Base-by-base conservation (phyloP, 345 rosid species). In the Odontarrhena argentea region DNA sequence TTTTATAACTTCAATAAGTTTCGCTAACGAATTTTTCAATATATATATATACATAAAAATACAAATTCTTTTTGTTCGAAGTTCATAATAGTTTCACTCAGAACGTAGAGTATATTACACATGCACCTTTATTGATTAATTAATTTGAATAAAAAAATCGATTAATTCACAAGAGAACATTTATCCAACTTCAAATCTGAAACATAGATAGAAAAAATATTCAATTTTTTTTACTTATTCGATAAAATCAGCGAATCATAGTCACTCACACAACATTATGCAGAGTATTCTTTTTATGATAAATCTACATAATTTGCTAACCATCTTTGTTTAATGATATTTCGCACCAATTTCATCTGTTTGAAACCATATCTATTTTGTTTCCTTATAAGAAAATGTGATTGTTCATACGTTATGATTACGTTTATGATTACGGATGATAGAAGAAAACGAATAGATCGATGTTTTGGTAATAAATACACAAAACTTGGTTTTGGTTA, bases 101-200 rank as follows among this genome's bases (percentile, higher is more conserved):
- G 22, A 18, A 18, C 22, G 22, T 18, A 18, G 22, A 18, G 22
- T 18, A 18, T 28, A 28, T 50, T 44, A 60, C 26, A 8, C 42
- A 43, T 2, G 63, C 14, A 60, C 15, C 52, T 69, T 36, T 9
- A 8, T 15, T 26, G 37, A 51, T 52, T 53, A 70, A 46, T 25
- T 14, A 11, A 5, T 28, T 53, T 53, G 55, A 69, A 70, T 61
- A 34, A 68, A 58, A 55, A 41, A 63, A 54, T 71, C 55, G 49
- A 11, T 38, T 36, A 25, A 26, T 55, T 47, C 14, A 3, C 14
- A 46, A 63, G 69, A 63, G 69, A 63, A 63, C 42, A 42, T 12
- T 64, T 63, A 63, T 63, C 69, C 75, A 71, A 71, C 63, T 55
- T 55, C 54, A 54, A 63, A 54, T 41, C 25, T 55, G 12, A 63